Evolutionary conservation across 306 rosid genomes (phyloP), one percentile per base, ranked within the genome.

Genomic region (Psophocarpus tetragonolobus): DNA sequence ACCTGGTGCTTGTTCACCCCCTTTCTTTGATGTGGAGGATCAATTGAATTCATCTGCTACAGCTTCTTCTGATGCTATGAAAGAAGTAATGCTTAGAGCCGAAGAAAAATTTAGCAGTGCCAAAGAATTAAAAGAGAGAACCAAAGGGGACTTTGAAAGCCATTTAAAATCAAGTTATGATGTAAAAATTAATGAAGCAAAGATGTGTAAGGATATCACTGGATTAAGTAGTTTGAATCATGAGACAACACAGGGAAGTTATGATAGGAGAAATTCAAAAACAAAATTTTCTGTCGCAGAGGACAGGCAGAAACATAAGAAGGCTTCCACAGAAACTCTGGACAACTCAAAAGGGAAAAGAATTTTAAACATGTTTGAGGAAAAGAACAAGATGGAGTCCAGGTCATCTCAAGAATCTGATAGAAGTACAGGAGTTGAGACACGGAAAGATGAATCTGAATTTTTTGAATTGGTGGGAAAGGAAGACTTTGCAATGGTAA

Each of bases 1-100:
- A 60, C 21, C 12, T 0, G 39, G 39, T 14, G 39, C 66, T 29
- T 20, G 38, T 58, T 58, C 66, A 29, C 66, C 66, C 27, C 39
- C 67, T 60, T 60, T 60, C 67, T 30, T 60, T 60, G 41, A 60
- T 30, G 67, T 32, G 67, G 67, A 60, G 39, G 67, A 60, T 60
- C 67, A 60, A 14, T 29, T 6, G 13, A 60, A 29, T 29, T 60
- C 23, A 7, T 60, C 41, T 14, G 21, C 41, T 14, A 60, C 67
- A 29, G 41, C 67, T 60, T 60, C 67, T 29, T 5, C 39, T 60
- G 67, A 15, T 29, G 39, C 20, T 57, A 26, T 30, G 21, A 60
- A 15, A 15, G 67, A 60, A 60, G 23, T 41, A 30, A 60, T 60
- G 67, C 67, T 60, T 60, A 30, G 23, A 29, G n/a, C 41, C 0